A percentile compares a stretch with the other conserved stretches of the same genome.
These are phyloP conservation scores for Auriscalpium vulgare DNA, from an alignment of 768 basidiomycete species.

Conservation along the genomic window DNA sequence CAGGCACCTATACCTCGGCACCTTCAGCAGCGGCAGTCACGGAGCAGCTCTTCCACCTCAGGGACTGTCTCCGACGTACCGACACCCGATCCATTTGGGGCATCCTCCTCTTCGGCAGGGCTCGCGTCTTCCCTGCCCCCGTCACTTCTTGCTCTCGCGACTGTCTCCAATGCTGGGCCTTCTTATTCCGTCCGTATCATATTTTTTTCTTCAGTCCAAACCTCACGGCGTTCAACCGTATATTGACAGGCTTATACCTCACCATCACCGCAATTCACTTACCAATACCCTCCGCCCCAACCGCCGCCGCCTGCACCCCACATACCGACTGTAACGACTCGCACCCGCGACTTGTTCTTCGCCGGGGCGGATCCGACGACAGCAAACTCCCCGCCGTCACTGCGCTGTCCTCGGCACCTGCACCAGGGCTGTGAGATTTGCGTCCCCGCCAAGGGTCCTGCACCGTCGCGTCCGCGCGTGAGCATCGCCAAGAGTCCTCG, in stretches of 20 bases:
- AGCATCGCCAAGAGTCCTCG: slow-evolving; percentile 3
- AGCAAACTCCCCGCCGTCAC: slow-evolving; percentile 51
- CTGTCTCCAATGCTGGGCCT: slow-evolving; percentile 19
- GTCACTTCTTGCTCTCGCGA: slow-evolving; percentile 17
- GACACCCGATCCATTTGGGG: slow-evolving; percentile 14
- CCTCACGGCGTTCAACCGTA: background rate
- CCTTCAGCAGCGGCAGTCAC: slow-evolving; percentile 6
- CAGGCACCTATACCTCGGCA: slow-evolving; percentile 39
- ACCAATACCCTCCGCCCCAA: slow-evolving; percentile 18
- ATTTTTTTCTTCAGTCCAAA: too few relatives aligned
- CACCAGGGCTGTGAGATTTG: slow-evolving; percentile 72
- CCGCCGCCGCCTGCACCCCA: slow-evolving; percentile 8
- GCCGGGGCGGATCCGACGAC: slow-evolving; percentile 55
- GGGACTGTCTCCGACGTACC: slow-evolving; percentile 18
- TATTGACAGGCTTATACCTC: background rate
- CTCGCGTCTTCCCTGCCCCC: background rate
- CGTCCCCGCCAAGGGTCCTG: slow-evolving; percentile 45
- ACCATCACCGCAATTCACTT: background rate
- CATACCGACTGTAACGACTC: slow-evolving; percentile 18
- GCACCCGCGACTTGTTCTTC: slow-evolving; percentile 44
- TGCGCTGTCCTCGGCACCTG: slow-evolving; percentile 68
- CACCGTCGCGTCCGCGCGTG: slow-evolving; percentile 11
- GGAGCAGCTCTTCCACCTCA: slow-evolving; percentile 13
- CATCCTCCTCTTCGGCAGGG: slow-evolving; percentile 16
- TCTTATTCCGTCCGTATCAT: background rate